Evolutionary conservation across 768 basidiomycete species (phyloP).

Genomic region (Tylopilus plumbeoviolaceoides): DNA sequence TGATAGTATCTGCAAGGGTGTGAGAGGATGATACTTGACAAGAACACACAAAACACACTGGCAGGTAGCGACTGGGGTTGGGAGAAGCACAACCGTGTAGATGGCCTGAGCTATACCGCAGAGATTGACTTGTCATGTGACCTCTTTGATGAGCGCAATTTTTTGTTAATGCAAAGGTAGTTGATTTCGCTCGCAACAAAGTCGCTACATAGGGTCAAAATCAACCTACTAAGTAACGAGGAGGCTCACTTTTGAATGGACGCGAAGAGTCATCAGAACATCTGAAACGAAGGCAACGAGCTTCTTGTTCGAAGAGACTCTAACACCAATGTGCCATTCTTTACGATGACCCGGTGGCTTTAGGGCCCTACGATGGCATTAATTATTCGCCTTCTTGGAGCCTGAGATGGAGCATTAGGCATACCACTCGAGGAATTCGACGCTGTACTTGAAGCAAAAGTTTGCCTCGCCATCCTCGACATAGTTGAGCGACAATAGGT

Average conservation of each 20-base stretch:
- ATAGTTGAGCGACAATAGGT: slow-evolving; percentile 88
- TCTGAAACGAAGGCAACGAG: slow-evolving; percentile 97
- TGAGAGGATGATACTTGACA: slow-evolving; percentile 4
- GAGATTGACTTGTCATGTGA: slow-evolving; percentile 88
- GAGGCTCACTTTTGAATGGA: slow-evolving; percentile 71
- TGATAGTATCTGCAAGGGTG: slow-evolving; percentile 70
- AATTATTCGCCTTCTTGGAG: neutral
- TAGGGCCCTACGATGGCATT: slow-evolving; percentile 63
- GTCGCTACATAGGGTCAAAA: slow-evolving; percentile 39
- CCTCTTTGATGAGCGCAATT: slow-evolving; percentile 94
- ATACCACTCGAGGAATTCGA: slow-evolving; percentile 91
- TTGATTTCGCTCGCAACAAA: slow-evolving; percentile 89
- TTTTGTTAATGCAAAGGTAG: slow-evolving; percentile 97
- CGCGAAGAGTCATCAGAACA: slow-evolving; percentile 81
- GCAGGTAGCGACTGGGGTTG: slow-evolving; percentile 88
- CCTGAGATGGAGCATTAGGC: slow-evolving; percentile 8
- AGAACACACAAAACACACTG: slow-evolving; percentile 42
- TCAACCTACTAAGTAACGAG: neutral
- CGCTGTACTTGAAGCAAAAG: slow-evolving; percentile 95
- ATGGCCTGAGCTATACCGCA: slow-evolving; percentile 94
- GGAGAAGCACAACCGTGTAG: slow-evolving; percentile 92
- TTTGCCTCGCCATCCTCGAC: slow-evolving; percentile 95
- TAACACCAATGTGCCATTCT: slow-evolving; percentile 96
- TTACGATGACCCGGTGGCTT: slow-evolving; percentile 89
- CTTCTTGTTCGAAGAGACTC: slow-evolving; percentile 86